phyloP scores from a whole-genome alignment of 495 filamentous ascomycete genomes.

The Daldinia grandis region DNA sequence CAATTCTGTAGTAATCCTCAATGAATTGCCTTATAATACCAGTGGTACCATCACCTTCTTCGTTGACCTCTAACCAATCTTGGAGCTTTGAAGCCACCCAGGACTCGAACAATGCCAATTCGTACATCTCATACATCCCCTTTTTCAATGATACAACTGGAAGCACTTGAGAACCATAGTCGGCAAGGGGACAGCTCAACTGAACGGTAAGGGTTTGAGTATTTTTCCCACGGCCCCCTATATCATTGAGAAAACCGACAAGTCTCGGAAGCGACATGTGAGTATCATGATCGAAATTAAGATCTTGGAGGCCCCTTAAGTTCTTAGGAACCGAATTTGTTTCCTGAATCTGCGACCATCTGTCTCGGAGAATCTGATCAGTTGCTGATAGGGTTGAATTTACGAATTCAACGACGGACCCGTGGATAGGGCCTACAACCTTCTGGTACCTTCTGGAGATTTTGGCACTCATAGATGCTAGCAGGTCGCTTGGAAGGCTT shows the following conservation, averaged over 20 bases:
- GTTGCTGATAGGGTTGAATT: slow-evolving; percentile 7
- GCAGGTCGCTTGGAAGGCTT: slow-evolving; percentile 43
- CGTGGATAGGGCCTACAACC: slow-evolving; percentile 28
- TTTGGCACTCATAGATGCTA: slow-evolving; percentile 61
- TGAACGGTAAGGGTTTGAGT: not conserved
- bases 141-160: not conserved
- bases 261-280: not conserved
- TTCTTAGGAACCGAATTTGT: not conserved
- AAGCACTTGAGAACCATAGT: not conserved
- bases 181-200: slow-evolving; percentile 1
- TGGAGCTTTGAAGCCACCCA: slow-evolving; percentile 35
- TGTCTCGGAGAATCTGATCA: not conserved
- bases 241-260: slow-evolving; percentile 7
- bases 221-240: not conserved
- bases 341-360: slow-evolving; percentile 26
- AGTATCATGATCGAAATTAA: slow-evolving; percentile 22
- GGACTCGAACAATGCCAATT: slow-evolving; percentile 7
- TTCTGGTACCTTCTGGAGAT: slow-evolving; percentile 59
- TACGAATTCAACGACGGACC: slow-evolving; percentile 30
- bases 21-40: slow-evolving; percentile 30
- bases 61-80: slow-evolving; percentile 1
- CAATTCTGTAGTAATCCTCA: slow-evolving; percentile 36
- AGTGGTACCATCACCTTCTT: not conserved
- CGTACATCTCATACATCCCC: not conserved
- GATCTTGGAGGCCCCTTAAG: not conserved